Evolutionary conservation across 345 rosid species (phyloP).

Genomic region (Bruguiera gymnorhiza): DNA sequence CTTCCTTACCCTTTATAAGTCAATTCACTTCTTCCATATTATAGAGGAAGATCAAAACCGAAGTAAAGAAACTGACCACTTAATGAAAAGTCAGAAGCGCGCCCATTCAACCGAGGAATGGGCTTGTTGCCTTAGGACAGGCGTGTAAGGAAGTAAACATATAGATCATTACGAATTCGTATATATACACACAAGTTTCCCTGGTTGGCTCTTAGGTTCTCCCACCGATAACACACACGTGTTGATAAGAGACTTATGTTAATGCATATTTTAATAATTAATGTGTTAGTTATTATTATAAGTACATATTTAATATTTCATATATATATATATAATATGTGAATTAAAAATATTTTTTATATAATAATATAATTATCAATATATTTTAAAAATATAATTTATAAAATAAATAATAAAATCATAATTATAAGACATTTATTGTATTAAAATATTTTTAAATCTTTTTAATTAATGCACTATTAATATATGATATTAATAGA

Average conservation of each 20-base stretch:
- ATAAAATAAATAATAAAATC: too few species aligned
- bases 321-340: too few species aligned
- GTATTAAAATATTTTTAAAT: too few species aligned
- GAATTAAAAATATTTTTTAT: too few species aligned
- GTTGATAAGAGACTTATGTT: conserved; percentile 12
- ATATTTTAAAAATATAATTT: too few species aligned
- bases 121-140: conserved; percentile 18
- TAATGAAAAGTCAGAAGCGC: conserved; percentile 13
- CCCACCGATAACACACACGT: conserved; percentile 15
- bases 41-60: neutral
- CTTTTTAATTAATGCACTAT: too few species aligned
- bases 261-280: too few species aligned
- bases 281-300: too few species aligned
- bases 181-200: neutral
- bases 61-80: conserved; percentile 19
- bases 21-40: neutral
- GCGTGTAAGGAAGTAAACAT: neutral
- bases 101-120: conserved; percentile 35
- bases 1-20: conserved; percentile 1
- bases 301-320: too few species aligned
- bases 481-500: too few species aligned
- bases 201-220: neutral
- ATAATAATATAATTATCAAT: too few species aligned
- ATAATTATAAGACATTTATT: too few species aligned
- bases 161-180: neutral